Percentiles rank a stretch among this genome's conserved stretches.
phyloP scores from a whole-genome alignment of 495 filamentous ascomycete genomes.

The Beverwykella pulmonaria region DNA sequence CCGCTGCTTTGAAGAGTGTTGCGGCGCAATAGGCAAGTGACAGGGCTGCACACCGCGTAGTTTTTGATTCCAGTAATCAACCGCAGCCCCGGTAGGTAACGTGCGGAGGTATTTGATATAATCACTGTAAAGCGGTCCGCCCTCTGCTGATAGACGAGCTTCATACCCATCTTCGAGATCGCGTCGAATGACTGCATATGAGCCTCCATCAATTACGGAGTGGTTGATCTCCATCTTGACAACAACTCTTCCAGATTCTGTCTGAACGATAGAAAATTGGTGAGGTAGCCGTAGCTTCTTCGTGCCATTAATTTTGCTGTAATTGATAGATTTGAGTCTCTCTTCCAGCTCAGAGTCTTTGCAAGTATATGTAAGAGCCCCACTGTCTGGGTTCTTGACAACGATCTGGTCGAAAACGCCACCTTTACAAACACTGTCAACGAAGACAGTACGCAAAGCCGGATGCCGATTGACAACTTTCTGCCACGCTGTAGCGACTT shows the following conservation, averaged over 20 bases:
- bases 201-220: conserved; percentile 55
- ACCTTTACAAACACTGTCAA: conserved; percentile 56
- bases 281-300: conserved; percentile 51
- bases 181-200: conserved; percentile 53
- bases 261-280: conserved; percentile 54
- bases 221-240: conserved; percentile 62
- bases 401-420: conserved; percentile 60
- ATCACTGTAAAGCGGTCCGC: conserved; percentile 56
- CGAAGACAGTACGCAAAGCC: conserved; percentile 58
- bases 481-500: conserved; percentile 56
- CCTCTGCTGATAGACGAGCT: conserved; percentile 42
- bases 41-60: conserved; percentile 55
- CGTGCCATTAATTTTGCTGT: conserved; percentile 46
- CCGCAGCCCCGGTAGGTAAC: conserved; percentile 47
- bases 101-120: conserved; percentile 55
- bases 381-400: conserved; percentile 48
- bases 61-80: conserved; percentile 58
- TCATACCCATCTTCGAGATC: conserved; percentile 56
- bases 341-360: conserved; percentile 44
- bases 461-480: conserved; percentile 58
- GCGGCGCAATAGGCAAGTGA: conserved; percentile 51
- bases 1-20: conserved; percentile 26
- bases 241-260: conserved; percentile 46
- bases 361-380: conserved; percentile 50
- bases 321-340: conserved; percentile 47